Base-by-base conservation (phyloP, 2,329 filamentous ascomycete species). In the Bimuria novae-zelandiae region DNA sequence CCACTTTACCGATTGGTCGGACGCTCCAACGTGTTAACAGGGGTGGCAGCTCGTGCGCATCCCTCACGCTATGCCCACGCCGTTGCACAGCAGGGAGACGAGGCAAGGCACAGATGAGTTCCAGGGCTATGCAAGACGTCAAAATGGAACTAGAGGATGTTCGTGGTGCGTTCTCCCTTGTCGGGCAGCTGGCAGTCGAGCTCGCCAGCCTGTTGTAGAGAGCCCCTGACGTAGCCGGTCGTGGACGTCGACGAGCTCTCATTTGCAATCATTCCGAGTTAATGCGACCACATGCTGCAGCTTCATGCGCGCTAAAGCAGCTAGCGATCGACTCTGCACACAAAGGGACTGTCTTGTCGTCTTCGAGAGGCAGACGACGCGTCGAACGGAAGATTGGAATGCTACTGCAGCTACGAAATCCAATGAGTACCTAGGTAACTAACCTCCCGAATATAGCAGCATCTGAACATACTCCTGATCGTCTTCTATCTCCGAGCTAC, bases 1-100 rank as follows among this genome's bases (percentile, higher is more conserved):
- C 60, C 46, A 27, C 43, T 47, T 27, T 49, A 39, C 57, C 59
- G 55, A 64, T 64, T 64, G 61, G 61, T 57, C 51, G 52, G 37
- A 25, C 21, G 2, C 22, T 25, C 42, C 43, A 46, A 46, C 43
- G 43, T 46, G 43, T 40, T 11, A 27, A 19, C 36, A 42, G 47
- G 47, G 47, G 27, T 19, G 17, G 29, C 4, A 19, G 47, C 25
- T 40, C 36, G 21, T 32, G 36, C 33, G 10, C 12, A 17, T 46
- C 42, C 42, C 22, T 23, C 51, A 49, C 41, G 30, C 11, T 36
- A 8, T 30, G 2, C 10, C 16, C 35, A 48, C 22, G 42, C 42
- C 17, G 42, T 46, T 25, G 43, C 29, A 32, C 43, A 25, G 43
- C 19, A 25, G 17, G 42, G 10, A 23, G n/a, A n/a, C n/a, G n/a